A percentile compares a stretch with the other conserved stretches of the same genome.
Conservation (phyloP, 768 basidiomycete genomes). For the Leccinum rimulosum region DNA sequence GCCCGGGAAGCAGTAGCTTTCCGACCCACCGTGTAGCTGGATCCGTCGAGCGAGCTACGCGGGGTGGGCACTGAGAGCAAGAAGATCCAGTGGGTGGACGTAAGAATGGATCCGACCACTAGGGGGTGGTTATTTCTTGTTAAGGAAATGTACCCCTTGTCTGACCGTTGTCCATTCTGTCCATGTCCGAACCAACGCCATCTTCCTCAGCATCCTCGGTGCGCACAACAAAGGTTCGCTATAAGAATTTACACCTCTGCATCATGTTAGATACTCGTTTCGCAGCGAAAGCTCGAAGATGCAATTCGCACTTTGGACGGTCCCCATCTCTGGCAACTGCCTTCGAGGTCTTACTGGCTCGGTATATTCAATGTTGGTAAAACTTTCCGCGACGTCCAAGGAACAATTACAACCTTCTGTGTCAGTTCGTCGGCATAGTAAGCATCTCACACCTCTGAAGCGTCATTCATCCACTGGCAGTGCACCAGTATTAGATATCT, state of each 20-base stretch:
- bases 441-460: slow-evolving; percentile 4
- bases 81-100: too few species aligned
- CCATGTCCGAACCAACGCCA: slow-evolving; percentile 11
- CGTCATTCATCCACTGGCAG: neutral
- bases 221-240: slow-evolving; percentile 44
- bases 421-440: slow-evolving; percentile 11
- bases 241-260: neutral
- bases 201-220: slow-evolving; percentile 21
- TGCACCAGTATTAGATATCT: slow-evolving; percentile 29
- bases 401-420: slow-evolving; percentile 36
- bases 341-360: slow-evolving; percentile 47
- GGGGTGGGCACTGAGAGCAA: too few species aligned
- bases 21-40: too few species aligned
- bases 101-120: too few species aligned
- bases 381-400: slow-evolving; percentile 67
- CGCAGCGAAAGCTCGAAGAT: slow-evolving; percentile 78
- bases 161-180: neutral
- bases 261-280: neutral
- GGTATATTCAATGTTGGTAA: slow-evolving; percentile 74
- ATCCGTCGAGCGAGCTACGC: too few species aligned
- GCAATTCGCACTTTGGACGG: slow-evolving; percentile 71
- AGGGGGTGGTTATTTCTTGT: too few species aligned
- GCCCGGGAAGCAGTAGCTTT: too few species aligned
- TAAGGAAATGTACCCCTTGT: too few species aligned
- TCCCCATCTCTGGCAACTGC: slow-evolving; percentile 30